Evolutionary conservation across 768 basidiomycete genomes (phyloP), one percentile per base, ranked within the genome.

Genomic region (Naganishia friedmannii): DNA sequence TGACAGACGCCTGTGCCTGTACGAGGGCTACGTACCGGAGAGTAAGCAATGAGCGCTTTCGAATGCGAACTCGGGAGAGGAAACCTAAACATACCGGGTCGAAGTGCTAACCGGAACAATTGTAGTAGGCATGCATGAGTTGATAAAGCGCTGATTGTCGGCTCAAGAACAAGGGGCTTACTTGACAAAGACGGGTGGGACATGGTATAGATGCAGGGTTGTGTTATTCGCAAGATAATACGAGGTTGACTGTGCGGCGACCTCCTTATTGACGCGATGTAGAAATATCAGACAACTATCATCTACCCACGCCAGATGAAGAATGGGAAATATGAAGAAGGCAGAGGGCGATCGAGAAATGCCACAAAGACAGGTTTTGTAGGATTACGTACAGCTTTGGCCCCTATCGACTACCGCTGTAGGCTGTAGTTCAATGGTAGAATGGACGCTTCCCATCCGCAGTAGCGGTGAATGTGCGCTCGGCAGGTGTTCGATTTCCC

Each of bases 401-500:
- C n/a, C n/a, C n/a, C n/a, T n/a, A n/a, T 8, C 12, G 21, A 42
- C 37, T 63, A 51, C 29, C 39, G 60, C 42, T 45, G 60, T 63
- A 63, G 60, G 60, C 42, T 45, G 60, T 63, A 63, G 60, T 63
- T 63, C 42, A 63, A 42, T 63, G 60, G 60, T 45, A 63, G 60
- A 63, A 63, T 63, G 42, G 60, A n/a, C 39, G 37, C 42, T 63
- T 63, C 60, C 60, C 60, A 58, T 34, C 57, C 15, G n/a, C 7
- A 34, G n/a, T 31, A 10, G 5, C 54, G 34, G 34, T 9, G 31
- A 19, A 42, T 31, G 26, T 37, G 60, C 42, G 60, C 60, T 63
- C 48, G 60, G 60, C 60, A 45, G 37, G 60, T 19, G 60, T 63
- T 63, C 60, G 60, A 63, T 63, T 63, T 42, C 32, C 60, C 23